Conservation (phyloP, 108 stramenopile genomes). For the Epipyxis sp. region DNA sequence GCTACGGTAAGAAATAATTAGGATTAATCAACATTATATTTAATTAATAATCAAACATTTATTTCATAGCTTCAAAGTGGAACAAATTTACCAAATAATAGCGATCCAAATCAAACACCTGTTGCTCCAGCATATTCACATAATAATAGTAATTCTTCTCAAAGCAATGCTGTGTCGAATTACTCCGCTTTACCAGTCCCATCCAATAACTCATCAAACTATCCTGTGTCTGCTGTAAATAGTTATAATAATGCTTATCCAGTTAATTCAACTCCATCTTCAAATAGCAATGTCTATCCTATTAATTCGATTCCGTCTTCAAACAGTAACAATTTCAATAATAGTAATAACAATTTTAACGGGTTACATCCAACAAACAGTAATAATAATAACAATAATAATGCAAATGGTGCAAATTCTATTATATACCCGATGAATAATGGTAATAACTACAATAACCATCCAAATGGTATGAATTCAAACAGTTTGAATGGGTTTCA, state of each 20-base stretch:
- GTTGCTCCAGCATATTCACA: neutral
- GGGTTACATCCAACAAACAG: too few relatives aligned
- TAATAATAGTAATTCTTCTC: neutral
- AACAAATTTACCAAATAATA: too few relatives aligned
- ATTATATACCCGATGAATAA: neutral
- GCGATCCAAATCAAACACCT: neutral
- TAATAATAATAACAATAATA: too few relatives aligned
- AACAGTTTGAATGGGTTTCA: neutral
- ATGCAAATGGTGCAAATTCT: too few relatives aligned
- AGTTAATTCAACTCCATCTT: too few relatives aligned
- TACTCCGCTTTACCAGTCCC: neutral
- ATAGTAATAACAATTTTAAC: too few relatives aligned
- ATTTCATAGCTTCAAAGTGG: too few relatives aligned
- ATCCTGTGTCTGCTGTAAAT: too few relatives aligned
- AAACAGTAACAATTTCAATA: too few relatives aligned
- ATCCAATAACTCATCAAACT: too few relatives aligned
- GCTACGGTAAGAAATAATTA: constrained; percentile 9
- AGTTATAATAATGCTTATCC: too few relatives aligned
- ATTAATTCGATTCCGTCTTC: neutral
- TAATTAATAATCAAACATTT: too few relatives aligned
- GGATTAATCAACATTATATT: neutral
- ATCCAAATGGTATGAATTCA: neutral
- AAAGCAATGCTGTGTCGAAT: neutral
- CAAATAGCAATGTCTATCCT: neutral
- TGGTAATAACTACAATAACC: constrained; percentile 5